These are phyloP conservation scores for Pelagomonas calceolata DNA, from an alignment of 108 stramenopile species.

Conservation along the genomic window DNA sequence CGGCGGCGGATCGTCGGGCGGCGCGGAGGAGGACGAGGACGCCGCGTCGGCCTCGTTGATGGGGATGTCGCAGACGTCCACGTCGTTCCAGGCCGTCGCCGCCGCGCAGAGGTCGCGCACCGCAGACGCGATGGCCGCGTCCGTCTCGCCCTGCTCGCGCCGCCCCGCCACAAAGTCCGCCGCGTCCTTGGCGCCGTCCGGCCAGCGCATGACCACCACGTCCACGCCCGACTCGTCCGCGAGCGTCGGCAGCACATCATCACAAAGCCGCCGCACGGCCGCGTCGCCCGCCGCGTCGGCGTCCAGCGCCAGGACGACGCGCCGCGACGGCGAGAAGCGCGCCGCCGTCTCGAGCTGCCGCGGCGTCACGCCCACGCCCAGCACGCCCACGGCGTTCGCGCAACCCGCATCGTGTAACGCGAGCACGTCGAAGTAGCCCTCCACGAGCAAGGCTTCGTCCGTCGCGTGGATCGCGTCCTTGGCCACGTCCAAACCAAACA, in stretches of 20 bases:
- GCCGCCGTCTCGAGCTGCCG: slow-evolving; percentile 54
- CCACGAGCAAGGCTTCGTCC: slow-evolving; percentile 55
- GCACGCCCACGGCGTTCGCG: slow-evolving; percentile 59
- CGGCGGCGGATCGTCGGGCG: too few species aligned
- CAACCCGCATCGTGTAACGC: slow-evolving; percentile 64
- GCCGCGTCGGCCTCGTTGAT: too few species aligned
- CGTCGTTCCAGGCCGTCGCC: slow-evolving; percentile 48
- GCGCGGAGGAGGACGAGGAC: too few species aligned
- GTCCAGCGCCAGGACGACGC: slow-evolving; percentile 69
- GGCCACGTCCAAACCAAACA: slow-evolving; percentile 67
- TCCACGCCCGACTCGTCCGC: slow-evolving; percentile 38
- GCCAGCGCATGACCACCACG: slow-evolving; percentile 52
- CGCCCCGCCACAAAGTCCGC: slow-evolving; percentile 57
- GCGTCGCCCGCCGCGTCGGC: slow-evolving; percentile 67
- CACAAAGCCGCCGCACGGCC: slow-evolving; percentile 63
- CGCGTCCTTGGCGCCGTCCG: slow-evolving; percentile 61
- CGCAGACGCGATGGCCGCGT: not conserved
- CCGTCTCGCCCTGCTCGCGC: slow-evolving; percentile 19
- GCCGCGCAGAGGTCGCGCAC: slow-evolving; percentile 42
- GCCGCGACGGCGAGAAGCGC: slow-evolving; percentile 32
- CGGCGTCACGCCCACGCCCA: slow-evolving; percentile 71
- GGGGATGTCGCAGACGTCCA: too few species aligned
- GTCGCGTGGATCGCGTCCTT: slow-evolving; percentile 20
- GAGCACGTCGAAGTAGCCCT: slow-evolving; percentile 89
- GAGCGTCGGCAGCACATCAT: slow-evolving; percentile 36